phyloP scores from a whole-genome alignment of 2,329 filamentous ascomycete species.

The Cladosporium halotolerans region DNA sequence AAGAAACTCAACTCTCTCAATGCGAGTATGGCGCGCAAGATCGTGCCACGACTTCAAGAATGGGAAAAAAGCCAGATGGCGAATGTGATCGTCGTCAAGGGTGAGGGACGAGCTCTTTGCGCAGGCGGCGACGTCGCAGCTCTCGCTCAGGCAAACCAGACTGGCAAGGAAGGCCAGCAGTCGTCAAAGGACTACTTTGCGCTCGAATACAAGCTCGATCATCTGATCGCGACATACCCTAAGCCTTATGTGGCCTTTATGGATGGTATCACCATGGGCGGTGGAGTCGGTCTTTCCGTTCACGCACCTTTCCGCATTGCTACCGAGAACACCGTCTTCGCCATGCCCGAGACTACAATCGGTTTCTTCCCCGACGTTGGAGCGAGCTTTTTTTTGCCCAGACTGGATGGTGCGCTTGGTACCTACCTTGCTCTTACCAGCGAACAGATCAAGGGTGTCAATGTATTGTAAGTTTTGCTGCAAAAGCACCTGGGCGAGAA shows the following conservation, averaged over 20 bases:
- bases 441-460: constrained; percentile 70
- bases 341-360: constrained; percentile 98
- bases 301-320: constrained; percentile 96
- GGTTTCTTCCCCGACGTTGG: constrained; percentile 99
- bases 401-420: constrained; percentile 78
- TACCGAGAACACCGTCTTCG: constrained; percentile 90
- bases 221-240: constrained; percentile 84
- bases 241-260: constrained; percentile 95
- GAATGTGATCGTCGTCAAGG: constrained; percentile 88
- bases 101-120: constrained; percentile 80
- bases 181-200: constrained; percentile 80
- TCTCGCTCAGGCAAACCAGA: constrained; percentile 67
- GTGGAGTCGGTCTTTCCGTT: constrained; percentile 86
- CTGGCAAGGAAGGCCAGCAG: constrained; percentile 63
- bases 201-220: constrained; percentile 92
- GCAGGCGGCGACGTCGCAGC: constrained; percentile 85
- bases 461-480: constrained; percentile 53
- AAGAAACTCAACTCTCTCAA: constrained; percentile 88
- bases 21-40: constrained; percentile 92
- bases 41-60: constrained; percentile 79
- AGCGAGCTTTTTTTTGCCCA: constrained; percentile 88
- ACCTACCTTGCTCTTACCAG: constrained; percentile 93
- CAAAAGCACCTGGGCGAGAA: background rate
- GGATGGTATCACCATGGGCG: constrained; percentile 98
- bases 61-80: constrained; percentile 94